Percentiles rank a stretch among this genome's conserved stretches.
phyloP scores from a whole-genome alignment of 768 basidiomycete genomes.

The Glaciozyma martinii region DNA sequence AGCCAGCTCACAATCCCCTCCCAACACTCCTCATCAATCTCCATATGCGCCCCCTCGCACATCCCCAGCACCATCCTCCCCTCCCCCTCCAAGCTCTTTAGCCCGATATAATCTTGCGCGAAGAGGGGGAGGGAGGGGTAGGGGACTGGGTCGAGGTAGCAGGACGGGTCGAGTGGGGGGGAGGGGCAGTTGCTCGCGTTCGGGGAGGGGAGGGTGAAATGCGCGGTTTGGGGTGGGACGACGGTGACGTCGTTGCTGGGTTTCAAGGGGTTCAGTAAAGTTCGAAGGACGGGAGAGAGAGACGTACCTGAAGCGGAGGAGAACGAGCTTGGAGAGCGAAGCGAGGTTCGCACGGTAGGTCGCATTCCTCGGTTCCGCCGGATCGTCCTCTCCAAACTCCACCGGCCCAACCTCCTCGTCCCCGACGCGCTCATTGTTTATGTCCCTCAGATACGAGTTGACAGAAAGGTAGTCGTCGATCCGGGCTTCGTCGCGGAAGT shows the following conservation, averaged over 20 bases:
- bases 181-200: conserved; percentile 9
- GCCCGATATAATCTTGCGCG: conserved; percentile 35
- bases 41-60: conserved; percentile 37
- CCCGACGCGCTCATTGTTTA: conserved; percentile 39
- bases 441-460: conserved; percentile 38
- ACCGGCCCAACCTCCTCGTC: conserved; percentile 21
- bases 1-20: conserved; percentile 25
- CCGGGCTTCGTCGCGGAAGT: conserved; percentile 41
- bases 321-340: conserved; percentile 30
- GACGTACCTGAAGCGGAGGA: conserved; percentile 32
- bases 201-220: conserved; percentile 32
- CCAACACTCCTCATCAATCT: conserved; percentile 34
- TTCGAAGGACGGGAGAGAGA: background rate
- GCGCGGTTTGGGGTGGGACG: conserved; percentile 26
- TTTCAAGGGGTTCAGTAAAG: background rate
- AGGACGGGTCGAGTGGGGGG: conserved; percentile 3
- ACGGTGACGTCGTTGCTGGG: conserved; percentile 31
- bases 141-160: conserved; percentile 19
- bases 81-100: conserved; percentile 28
- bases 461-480: conserved; percentile 39
- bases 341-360: conserved; percentile 31
- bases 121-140: conserved; percentile 32
- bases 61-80: conserved; percentile 14
- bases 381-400: background rate
- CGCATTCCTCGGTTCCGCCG: conserved; percentile 17